Evolutionary conservation across 2,329 filamentous ascomycete genomes (phyloP), one percentile per base, ranked within the genome.

Genomic region (Paraphoma sp.): DNA sequence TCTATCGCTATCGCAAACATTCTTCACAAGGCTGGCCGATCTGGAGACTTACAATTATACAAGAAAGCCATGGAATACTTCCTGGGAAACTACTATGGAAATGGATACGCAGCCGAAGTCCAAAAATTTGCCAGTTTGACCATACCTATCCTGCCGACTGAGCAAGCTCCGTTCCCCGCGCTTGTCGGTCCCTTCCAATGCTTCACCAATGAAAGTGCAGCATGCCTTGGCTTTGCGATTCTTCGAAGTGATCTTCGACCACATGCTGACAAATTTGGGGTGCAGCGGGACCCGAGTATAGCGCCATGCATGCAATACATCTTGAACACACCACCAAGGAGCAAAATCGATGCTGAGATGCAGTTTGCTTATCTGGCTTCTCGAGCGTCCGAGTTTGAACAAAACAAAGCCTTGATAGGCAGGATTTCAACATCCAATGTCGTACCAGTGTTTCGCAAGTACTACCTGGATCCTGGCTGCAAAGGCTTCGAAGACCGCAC

Each of bases 191-290:
- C 94, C 0, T 86, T 84, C 1, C 85, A 88, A 56, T 97, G 93
- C 70, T 99, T 92, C 71, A 92, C 88, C 0, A 94, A 98, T 64
- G 86, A 89, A 40, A 85, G 85, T 42, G 91, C 91, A 18, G 83
- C 89, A 0, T 82, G 96, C 4, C 83, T 99, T 50, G 92, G 91
- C 0, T 98, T 96, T 69, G 83, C 88, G 28, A 89, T 97, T 16
- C 79, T 99, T 33, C 84, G 86, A 58, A 84, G 80, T 46, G 91
- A 95, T 61, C 82, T 98, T n/a, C 88, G 91, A 57, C 79, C 84
- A 10, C 92, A 98, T 79, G 91, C 93, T 14, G 82, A 84, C 52
- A 94, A 95, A 78, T 93, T 99, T 68, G 93, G 93, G 1, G 93
- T 99, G 5, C 84, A 85, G n/a, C 79, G 85, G 51, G 89, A 99